phyloP scores from a whole-genome alignment of 2,329 filamentous ascomycete genomes.

The Nakataea oryzae region DNA sequence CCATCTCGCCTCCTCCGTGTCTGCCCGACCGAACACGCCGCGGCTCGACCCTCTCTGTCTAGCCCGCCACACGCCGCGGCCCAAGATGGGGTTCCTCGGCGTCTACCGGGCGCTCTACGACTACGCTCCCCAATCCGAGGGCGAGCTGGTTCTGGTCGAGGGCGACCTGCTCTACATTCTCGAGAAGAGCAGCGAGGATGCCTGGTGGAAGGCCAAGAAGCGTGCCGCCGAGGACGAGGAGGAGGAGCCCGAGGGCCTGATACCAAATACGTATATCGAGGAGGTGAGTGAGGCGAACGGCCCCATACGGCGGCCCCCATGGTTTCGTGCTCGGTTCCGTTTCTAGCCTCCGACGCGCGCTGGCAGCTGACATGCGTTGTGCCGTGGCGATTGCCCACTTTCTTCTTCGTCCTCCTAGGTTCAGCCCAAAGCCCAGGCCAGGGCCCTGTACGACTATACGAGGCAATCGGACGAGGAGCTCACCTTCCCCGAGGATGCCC shows the following conservation, averaged over 20 bases:
- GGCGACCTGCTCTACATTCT: slow-evolving; percentile 14
- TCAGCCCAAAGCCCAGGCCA: slow-evolving; percentile 53
- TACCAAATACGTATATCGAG: slow-evolving; percentile 93
- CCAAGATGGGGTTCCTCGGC: slow-evolving; percentile 13
- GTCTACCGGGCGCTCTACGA: slow-evolving; percentile 15
- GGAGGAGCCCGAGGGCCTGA: slow-evolving; percentile 79
- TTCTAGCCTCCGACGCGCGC: not conserved
- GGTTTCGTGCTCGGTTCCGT: not conserved
- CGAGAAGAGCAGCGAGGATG: slow-evolving; percentile 57
- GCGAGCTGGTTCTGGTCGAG: slow-evolving; percentile 13
- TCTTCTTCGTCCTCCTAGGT: slow-evolving; percentile 29
- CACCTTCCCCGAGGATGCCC: slow-evolving; percentile 83
- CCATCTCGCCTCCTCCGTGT: not conserved
- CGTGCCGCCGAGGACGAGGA: slow-evolving; percentile 74
- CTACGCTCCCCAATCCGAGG: slow-evolving; percentile 14
- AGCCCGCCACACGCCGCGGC: not conserved
- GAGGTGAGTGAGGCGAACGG: slow-evolving; percentile 51
- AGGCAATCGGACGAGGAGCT: slow-evolving; percentile 96
- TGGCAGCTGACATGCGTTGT: slow-evolving; percentile 4
- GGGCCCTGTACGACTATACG: slow-evolving; percentile 95
- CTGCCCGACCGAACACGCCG: not conserved
- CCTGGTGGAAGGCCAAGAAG: slow-evolving; percentile 97
- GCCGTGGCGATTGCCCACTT: too few relatives aligned
- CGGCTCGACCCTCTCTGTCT: not conserved
- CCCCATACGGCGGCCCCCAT: not conserved